Conservation (phyloP, 116 monocot species). For the Dioscorea cayenensis region DNA sequence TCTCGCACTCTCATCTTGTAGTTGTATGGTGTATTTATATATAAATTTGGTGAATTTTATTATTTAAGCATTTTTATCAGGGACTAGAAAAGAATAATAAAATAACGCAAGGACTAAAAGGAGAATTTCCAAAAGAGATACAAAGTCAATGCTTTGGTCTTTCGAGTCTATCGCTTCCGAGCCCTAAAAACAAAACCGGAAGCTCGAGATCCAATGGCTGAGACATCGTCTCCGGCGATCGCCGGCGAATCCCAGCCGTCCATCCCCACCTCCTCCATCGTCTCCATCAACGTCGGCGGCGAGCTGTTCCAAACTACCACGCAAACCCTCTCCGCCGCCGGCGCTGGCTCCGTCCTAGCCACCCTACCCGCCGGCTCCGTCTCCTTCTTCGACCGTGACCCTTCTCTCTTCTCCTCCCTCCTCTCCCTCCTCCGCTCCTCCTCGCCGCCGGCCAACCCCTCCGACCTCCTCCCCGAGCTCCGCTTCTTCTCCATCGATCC, state of each 20-base stretch:
- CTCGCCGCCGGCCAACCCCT: slow-evolving; percentile 29
- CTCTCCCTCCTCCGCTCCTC: slow-evolving; percentile 62
- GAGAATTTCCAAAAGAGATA: too few species aligned
- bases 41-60: too few species aligned
- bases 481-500: slow-evolving; percentile 48
- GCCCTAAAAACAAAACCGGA: too few species aligned
- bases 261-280: slow-evolving; percentile 12
- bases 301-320: slow-evolving; percentile 80
- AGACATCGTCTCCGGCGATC: not conserved
- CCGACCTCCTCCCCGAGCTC: slow-evolving; percentile 47
- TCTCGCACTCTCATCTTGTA: too few species aligned
- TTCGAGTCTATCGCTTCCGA: too few species aligned
- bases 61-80: too few species aligned
- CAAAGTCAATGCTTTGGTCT: too few species aligned
- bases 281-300: slow-evolving; percentile 91
- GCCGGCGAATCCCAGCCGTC: not conserved
- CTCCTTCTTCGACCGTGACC: slow-evolving; percentile 78
- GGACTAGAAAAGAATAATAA: too few species aligned
- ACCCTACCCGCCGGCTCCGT: slow-evolving; percentile 11
- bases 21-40: too few species aligned
- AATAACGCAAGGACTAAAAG: too few species aligned
- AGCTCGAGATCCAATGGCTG: too few species aligned
- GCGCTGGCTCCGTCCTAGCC: slow-evolving; percentile 44
- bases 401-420: slow-evolving; percentile 62
- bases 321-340: slow-evolving; percentile 61